Percentiles rank a stretch among this genome's conserved stretches.
phyloP scores from a whole-genome alignment of 2,329 filamentous ascomycete species.

The Aspergillus uvarum region DNA sequence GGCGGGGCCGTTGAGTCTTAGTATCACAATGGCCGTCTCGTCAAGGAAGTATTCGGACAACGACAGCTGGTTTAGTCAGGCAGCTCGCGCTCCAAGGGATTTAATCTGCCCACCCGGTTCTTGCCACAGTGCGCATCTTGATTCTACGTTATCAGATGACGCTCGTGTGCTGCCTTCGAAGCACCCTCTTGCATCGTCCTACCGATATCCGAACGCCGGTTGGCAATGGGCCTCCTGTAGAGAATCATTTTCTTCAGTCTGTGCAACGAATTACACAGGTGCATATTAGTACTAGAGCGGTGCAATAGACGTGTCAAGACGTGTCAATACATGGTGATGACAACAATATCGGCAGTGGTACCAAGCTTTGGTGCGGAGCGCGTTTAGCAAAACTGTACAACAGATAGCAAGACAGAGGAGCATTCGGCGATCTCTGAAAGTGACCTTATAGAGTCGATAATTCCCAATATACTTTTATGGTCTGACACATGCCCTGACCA shows the following conservation, averaged over 20 bases:
- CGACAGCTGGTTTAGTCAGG: background rate
- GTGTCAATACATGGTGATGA: background rate
- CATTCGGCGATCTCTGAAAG: background rate
- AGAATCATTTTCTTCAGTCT: background rate
- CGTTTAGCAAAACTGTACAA: background rate
- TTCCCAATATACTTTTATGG: background rate
- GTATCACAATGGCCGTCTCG: background rate
- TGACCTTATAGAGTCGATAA: background rate
- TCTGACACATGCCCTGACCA: background rate
- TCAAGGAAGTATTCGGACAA: background rate
- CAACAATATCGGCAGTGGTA: background rate
- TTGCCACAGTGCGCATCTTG: background rate
- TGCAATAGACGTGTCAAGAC: background rate
- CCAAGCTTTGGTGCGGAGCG: background rate
- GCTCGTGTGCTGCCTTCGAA: background rate
- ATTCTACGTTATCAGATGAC: background rate
- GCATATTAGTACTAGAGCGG: background rate
- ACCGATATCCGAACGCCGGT: background rate
- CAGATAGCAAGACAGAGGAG: background rate
- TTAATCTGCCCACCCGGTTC: background rate
- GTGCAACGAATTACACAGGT: background rate
- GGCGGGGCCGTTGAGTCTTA: conserved; percentile 34
- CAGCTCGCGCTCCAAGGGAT: background rate
- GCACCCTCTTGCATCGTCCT: background rate
- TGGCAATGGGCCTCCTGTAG: background rate